Percentiles rank a stretch among this genome's conserved stretches.
Conservation (phyloP, 2,329 filamentous ascomycete genomes). For the Colletotrichum abscissum region DNA sequence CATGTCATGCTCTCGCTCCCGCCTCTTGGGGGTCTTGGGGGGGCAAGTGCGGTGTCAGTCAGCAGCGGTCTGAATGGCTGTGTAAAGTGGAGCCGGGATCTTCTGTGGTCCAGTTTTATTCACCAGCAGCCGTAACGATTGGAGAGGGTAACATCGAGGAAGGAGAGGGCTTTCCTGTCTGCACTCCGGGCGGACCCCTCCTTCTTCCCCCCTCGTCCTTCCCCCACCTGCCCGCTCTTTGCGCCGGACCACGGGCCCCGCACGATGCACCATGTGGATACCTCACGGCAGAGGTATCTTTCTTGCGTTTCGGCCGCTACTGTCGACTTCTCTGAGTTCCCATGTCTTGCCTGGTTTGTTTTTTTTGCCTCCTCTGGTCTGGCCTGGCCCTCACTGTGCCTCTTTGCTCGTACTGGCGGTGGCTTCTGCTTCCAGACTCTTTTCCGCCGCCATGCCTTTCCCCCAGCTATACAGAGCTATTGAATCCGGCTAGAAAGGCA, state of each 20-base stretch:
- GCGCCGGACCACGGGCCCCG: constrained; percentile 24
- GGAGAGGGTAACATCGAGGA: not conserved
- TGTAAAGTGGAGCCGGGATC: constrained; percentile 1
- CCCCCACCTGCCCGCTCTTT: constrained; percentile 28
- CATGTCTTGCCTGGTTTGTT: not conserved
- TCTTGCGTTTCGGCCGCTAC: constrained; percentile 5
- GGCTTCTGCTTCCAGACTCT: constrained; percentile 26
- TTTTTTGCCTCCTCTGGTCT: not conserved
- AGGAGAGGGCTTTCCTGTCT: not conserved
- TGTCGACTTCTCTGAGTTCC: constrained; percentile 7
- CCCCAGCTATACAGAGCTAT: not conserved
- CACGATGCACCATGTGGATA: constrained; percentile 16
- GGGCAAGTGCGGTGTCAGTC: constrained; percentile 20
- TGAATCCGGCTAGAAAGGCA: not conserved
- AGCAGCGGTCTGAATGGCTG: constrained; percentile 28
- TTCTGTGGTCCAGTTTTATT: constrained; percentile 1
- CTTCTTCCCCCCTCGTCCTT: not conserved
- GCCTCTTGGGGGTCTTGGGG: constrained; percentile 3
- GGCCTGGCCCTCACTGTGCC: not conserved
- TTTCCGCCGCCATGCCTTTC: constrained; percentile 6
- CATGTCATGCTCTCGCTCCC: constrained; percentile 28
- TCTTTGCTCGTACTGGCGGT: not conserved
- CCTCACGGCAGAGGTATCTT: not conserved
- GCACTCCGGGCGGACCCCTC: constrained; percentile 16
- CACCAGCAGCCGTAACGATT: not conserved